Base-by-base conservation (phyloP, 371 early-diverging fungal species). In the Apophysomyces elegans region DNA sequence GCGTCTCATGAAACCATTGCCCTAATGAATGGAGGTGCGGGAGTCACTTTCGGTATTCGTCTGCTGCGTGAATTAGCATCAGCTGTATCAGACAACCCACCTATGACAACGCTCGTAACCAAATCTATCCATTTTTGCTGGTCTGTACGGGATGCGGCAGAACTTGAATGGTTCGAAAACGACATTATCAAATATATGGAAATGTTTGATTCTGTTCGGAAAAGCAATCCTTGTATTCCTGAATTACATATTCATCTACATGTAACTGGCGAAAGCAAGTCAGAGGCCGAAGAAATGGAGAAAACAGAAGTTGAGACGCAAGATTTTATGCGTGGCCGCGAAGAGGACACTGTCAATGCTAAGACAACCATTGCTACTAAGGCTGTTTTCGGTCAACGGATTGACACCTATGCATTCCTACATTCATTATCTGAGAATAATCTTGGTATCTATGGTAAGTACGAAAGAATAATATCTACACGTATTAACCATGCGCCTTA, bases 11-110 rank as follows among this genome's bases (percentile, higher is more conserved):
- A 70, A 4, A 72, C 81, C 7, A 61, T 81, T 2, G 68, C 83
- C 36, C 75, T 86, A 62, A 62, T 83, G 38, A 77, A 67, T 13
- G 88, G 83, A 6, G 88, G 88, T 9, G 80, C 86, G 1, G 88
- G 88, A 12, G 64, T 85, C 14, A 81, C 86, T 0, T 87, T 81
- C 70, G 74, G 79, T 50, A 72, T 85, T 26, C 85, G 84, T 1
- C 65, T 85, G 6, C 58, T 87, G 18, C 81, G 81, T 59, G 84
- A 84, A 44, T 39, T 86, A 6, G 63, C 77, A 4, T 61, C 69
- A 13, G 62, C 54, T 1, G 46, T 76, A 0, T 62, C 70, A 7
- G 44, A 67, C 59, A 39, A 67, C 58, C 9, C 50, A 8, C 32
- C 68, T 14, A 44, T 64, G 69, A 68, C 68, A 71, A 26, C 39